Evolutionary conservation across 805 yeast species (phyloP).

Genomic region (Jamesozyma hellenica): DNA sequence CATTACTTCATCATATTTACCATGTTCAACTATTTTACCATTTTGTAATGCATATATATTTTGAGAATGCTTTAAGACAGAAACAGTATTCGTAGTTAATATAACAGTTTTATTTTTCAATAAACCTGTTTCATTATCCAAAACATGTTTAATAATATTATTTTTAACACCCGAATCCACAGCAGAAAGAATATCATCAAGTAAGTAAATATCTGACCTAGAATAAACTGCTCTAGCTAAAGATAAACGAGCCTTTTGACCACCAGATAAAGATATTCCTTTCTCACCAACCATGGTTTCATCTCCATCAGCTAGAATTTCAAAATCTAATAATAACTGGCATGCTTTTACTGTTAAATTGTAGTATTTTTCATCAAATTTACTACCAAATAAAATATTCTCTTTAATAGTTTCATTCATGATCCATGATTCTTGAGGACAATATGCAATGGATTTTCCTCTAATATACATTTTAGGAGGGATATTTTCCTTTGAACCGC

Average conservation of each 20-base stretch:
- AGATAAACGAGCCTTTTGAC: slow-evolving; percentile 55
- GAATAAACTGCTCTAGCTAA: slow-evolving; percentile 64
- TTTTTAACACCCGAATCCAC: slow-evolving; percentile 65
- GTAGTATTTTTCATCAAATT: slow-evolving; percentile 35
- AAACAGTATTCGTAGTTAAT: slow-evolving; percentile 48
- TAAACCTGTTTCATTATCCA: slow-evolving; percentile 36
- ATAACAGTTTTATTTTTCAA: slow-evolving; percentile 43
- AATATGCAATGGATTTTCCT: slow-evolving; percentile 40
- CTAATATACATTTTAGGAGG: slow-evolving; percentile 23
- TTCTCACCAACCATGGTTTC: slow-evolving; percentile 49
- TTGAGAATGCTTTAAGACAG: slow-evolving; percentile 48
- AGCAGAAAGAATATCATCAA: slow-evolving; percentile 62
- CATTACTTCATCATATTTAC: slow-evolving; percentile 40
- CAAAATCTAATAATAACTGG: slow-evolving; percentile 39
- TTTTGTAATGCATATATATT: slow-evolving; percentile 49
- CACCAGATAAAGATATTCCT: slow-evolving; percentile 52
- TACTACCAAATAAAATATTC: slow-evolving; percentile 42
- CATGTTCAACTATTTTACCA: slow-evolving; percentile 47
- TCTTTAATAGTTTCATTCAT: slow-evolving; percentile 42
- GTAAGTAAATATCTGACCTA: slow-evolving; percentile 44
- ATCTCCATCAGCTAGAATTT: slow-evolving; percentile 43
- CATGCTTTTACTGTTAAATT: slow-evolving; percentile 39
- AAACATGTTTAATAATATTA: slow-evolving; percentile 41
- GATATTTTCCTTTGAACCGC: slow-evolving; percentile 16
- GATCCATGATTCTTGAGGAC: slow-evolving; percentile 51